Conservation (phyloP, 768 basidiomycete species). For the Pleurotus eryngii region DNA sequence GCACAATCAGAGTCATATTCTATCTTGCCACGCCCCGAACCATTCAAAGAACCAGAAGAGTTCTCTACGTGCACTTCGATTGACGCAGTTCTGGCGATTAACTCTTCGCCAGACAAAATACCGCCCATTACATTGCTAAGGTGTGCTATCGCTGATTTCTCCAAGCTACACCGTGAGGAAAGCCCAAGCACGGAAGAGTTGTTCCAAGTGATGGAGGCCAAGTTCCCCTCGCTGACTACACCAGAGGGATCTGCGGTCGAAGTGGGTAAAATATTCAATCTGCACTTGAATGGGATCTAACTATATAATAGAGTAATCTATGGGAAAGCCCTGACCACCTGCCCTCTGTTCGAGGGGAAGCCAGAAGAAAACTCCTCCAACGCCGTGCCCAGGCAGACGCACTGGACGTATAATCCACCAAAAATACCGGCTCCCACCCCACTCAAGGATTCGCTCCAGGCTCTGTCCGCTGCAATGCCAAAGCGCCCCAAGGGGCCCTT, state of each 20-base stretch:
- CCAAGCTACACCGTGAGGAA: conserved; percentile 30
- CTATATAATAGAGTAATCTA: conserved; percentile 39
- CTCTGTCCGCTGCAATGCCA: conserved; percentile 32
- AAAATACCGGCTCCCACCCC: conserved; percentile 31
- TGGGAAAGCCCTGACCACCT: conserved; percentile 62
- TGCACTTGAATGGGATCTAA: background rate
- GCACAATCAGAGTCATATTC: conserved; percentile 53
- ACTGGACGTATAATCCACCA: conserved; percentile 40
- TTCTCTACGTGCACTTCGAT: conserved; percentile 47
- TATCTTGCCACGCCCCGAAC: conserved; percentile 52
- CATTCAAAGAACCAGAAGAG: conserved; percentile 41
- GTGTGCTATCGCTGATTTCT: conserved; percentile 54
- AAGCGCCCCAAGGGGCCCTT: conserved; percentile 4
- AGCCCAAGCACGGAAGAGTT: conserved; percentile 56
- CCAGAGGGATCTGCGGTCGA: conserved; percentile 52
- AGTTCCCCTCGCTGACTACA: conserved; percentile 54
- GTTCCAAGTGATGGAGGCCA: conserved; percentile 53
- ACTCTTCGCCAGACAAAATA: conserved; percentile 29
- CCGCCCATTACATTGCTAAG: conserved; percentile 58
- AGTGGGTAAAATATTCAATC: conserved; percentile 31
- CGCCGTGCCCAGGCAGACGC: conserved; percentile 12
- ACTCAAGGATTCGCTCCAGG: conserved; percentile 31
- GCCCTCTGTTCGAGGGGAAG: conserved; percentile 39
- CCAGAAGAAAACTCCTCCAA: conserved; percentile 14
- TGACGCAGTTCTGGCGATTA: conserved; percentile 32